Evolutionary conservation across 805 yeast genomes (phyloP).

Genomic region (Yamadazyma olivae): DNA sequence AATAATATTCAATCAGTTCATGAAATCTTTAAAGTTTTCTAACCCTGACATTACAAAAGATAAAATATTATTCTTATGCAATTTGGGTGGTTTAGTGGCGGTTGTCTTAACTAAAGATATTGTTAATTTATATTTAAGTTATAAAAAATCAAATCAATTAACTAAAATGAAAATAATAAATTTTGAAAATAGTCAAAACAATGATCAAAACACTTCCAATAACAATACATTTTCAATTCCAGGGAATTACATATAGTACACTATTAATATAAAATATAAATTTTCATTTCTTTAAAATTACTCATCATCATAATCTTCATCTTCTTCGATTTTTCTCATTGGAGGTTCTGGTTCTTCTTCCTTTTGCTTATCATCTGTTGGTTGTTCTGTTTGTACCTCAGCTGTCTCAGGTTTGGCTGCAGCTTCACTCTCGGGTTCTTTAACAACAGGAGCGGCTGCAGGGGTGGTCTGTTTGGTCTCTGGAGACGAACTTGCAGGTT

Average conservation of each 20-base stretch:
- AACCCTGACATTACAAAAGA: slow-evolving; percentile 17
- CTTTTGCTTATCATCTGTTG: slow-evolving; percentile 8
- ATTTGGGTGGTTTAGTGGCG: slow-evolving; percentile 27
- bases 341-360: slow-evolving; percentile 41
- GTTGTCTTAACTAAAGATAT: slow-evolving; percentile 36
- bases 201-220: not conserved
- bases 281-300: slow-evolving; percentile 10
- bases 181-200: not conserved
- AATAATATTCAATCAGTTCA: slow-evolving; percentile 16
- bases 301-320: slow-evolving; percentile 45
- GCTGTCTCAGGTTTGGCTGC: not conserved
- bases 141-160: slow-evolving; percentile 27
- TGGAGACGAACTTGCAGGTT: too few relatives aligned
- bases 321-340: slow-evolving; percentile 43
- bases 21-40: slow-evolving; percentile 2
- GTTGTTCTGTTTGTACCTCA: not conserved
- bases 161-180: slow-evolving; percentile 16
- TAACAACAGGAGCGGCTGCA: slow-evolving; percentile 2
- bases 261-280: too few relatives aligned
- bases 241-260: slow-evolving; percentile 1
- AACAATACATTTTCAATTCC: not conserved
- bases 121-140: slow-evolving; percentile 25
- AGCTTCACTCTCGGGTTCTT: not conserved
- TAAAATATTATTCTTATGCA: slow-evolving; percentile 21
- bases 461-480: slow-evolving; percentile 1